A percentile compares a stretch with the other conserved stretches of the same genome.
These are phyloP conservation scores for Parietichytrium sp. DNA, from an alignment of 108 stramenopile species.

Conservation along the genomic window DNA sequence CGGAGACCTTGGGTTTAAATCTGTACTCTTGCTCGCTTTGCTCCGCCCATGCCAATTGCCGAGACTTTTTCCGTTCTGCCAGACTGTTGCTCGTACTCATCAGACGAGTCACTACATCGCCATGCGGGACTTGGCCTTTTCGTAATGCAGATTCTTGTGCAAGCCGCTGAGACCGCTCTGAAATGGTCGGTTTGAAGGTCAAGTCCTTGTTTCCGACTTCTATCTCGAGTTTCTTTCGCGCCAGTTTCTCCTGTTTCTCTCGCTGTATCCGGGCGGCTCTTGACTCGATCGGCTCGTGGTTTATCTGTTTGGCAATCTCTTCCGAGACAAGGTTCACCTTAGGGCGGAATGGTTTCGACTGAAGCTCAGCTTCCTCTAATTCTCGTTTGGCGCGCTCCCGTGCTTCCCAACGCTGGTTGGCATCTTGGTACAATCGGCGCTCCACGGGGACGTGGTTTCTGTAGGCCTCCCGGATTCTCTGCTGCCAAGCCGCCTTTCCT, in stretches of 20 bases:
- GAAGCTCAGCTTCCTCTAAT: constrained; percentile 21
- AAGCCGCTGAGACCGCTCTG: constrained; percentile 2
- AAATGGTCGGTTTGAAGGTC: constrained; percentile 21
- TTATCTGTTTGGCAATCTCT: constrained; percentile 16
- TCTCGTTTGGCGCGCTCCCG: constrained; percentile 13
- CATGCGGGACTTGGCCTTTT: neutral
- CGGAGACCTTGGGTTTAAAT: neutral
- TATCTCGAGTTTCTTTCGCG: neutral
- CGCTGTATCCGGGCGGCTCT: constrained; percentile 19
- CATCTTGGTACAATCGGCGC: neutral
- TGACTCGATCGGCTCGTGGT: neutral
- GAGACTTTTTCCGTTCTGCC: neutral
- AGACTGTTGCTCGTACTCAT: neutral
- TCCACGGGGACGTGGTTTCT: constrained; percentile 17
- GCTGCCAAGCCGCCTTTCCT: neutral
- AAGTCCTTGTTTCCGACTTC: neutral
- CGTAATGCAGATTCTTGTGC: neutral
- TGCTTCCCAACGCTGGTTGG: neutral
- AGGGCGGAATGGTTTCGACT: neutral
- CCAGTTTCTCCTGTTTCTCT: constrained; percentile 14
- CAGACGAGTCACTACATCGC: neutral
- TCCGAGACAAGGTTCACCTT: constrained; percentile 15
- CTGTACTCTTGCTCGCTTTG: neutral
- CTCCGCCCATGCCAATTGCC: neutral
- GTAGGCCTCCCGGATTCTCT: neutral